phyloP scores from a whole-genome alignment of 2,329 filamentous ascomycete genomes.

The Colletotrichum gloeosporioides region DNA sequence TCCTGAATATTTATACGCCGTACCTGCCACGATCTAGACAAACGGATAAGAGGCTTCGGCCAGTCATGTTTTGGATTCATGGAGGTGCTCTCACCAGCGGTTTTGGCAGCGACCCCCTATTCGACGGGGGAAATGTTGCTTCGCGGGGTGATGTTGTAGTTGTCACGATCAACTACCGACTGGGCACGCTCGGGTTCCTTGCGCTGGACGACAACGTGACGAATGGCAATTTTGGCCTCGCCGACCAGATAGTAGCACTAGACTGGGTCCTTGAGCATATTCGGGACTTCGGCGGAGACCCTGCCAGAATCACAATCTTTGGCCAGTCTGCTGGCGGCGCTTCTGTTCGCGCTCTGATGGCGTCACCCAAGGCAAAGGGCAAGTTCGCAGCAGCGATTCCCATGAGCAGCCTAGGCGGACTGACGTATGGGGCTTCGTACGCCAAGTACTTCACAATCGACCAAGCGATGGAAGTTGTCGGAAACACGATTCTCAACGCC shows the following conservation, averaged over 20 bases:
- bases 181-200: constrained; percentile 63
- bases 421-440: constrained; percentile 62
- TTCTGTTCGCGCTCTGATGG: constrained; percentile 56
- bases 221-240: constrained; percentile 54
- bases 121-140: constrained; percentile 49
- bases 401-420: constrained; percentile 44
- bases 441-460: constrained; percentile 63
- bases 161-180: constrained; percentile 65
- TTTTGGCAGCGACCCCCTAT: constrained; percentile 46
- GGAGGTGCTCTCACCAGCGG: constrained; percentile 47
- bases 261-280: constrained; percentile 59
- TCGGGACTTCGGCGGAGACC: constrained; percentile 60
- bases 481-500: constrained; percentile 53
- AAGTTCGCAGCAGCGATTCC: constrained; percentile 54
- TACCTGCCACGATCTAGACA: constrained; percentile 37
- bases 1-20: constrained; percentile 50
- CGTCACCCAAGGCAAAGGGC: constrained; percentile 49
- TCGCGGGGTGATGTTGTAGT: constrained; percentile 55
- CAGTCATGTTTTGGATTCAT: constrained; percentile 53
- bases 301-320: constrained; percentile 59
- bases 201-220: constrained; percentile 52
- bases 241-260: constrained; percentile 53
- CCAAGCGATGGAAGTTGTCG: constrained; percentile 53
- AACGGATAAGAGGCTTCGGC: constrained; percentile 39
- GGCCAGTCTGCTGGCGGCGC: constrained; percentile 60